Evolutionary conservation across 805 yeast genomes (phyloP), one percentile per base, ranked within the genome.

Genomic region (Ogataea paradorogensis): DNA sequence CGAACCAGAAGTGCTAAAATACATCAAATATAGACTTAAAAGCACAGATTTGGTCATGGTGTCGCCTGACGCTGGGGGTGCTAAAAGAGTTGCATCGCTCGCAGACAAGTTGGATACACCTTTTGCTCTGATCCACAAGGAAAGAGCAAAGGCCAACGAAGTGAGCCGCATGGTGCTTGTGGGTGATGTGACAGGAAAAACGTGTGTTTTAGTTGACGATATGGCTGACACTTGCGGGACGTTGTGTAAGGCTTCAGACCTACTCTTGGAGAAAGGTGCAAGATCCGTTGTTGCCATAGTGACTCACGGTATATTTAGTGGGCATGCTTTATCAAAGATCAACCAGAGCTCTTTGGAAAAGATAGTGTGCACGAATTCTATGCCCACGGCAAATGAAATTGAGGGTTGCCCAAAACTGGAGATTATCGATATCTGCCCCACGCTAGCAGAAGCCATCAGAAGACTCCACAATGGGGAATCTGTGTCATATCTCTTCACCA

Each of bases 221-320:
- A 93, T 91, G 95, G 98, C 98, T 27, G 99, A 91, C 59, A 91
- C 99, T 5, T 91, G 98, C 66, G 98, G 99, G 28, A 91, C 99
- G 2, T 70, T 91, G 50, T 93, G 87, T 48, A 91, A 91, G 64
- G 98, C 98, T 1, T 91, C 96, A 9, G 95, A 91, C 47, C 80
- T 90, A 5, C 69, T 91, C 45, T 66, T 89, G 49, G 81, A 76
- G 15, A 80, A 87, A 50, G 86, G 89, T 22, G 98, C 99, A 3
- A 71, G 76, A 43, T 75, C 78, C 47, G 98, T 93, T 16, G 77
- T 91, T 48, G 96, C 98, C 9, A 83, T 93, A 35, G 96, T 91
- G 9, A 91, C 98, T 1, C 99, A 91, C 59, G 99, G 98, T 40
- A 86, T 91, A 27, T 81, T 91, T 56, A 82, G 93, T 20, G 95